These are phyloP conservation scores for Pseudopyrenochaeta lycopersici DNA, from an alignment of 2,329 filamentous ascomycete genomes.

Conservation along the genomic window DNA sequence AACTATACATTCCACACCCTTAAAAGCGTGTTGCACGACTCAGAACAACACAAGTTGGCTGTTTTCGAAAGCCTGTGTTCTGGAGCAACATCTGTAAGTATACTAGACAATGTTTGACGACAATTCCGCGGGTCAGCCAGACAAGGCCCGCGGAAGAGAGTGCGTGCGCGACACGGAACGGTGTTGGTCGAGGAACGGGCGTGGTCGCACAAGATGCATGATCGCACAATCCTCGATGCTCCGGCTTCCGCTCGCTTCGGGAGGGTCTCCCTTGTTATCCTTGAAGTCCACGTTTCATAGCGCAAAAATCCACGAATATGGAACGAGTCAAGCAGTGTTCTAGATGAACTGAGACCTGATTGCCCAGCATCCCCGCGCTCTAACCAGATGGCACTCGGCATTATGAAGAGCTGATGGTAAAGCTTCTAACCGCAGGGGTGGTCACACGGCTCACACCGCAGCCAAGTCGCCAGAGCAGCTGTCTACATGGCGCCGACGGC, in stretches of 20 bases:
- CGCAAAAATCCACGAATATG: slow-evolving; percentile 15
- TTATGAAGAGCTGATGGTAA: slow-evolving; percentile 2
- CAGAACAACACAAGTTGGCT: background rate
- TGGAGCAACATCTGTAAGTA: background rate
- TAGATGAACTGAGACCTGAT: slow-evolving; percentile 24
- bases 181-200: slow-evolving; percentile 17
- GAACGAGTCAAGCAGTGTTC: slow-evolving; percentile 34
- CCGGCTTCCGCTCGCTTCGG: slow-evolving; percentile 21
- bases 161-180: slow-evolving; percentile 7
- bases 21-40: too few relatives aligned
- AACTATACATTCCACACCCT: too few relatives aligned
- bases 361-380: slow-evolving; percentile 18
- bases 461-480: background rate
- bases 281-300: slow-evolving; percentile 24
- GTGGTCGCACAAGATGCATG: slow-evolving; percentile 15
- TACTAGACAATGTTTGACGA: background rate
- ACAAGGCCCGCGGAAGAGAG: slow-evolving; percentile 4
- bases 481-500: background rate
- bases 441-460: slow-evolving; percentile 4
- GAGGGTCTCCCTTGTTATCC: slow-evolving; percentile 18
- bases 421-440: background rate
- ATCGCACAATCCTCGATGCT: slow-evolving; percentile 23
- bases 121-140: slow-evolving; percentile 1
- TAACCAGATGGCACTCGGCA: slow-evolving; percentile 12
- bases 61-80: background rate